phyloP scores from a whole-genome alignment of 2,329 filamentous ascomycete genomes.

The Sarocladiaceae sp. region DNA sequence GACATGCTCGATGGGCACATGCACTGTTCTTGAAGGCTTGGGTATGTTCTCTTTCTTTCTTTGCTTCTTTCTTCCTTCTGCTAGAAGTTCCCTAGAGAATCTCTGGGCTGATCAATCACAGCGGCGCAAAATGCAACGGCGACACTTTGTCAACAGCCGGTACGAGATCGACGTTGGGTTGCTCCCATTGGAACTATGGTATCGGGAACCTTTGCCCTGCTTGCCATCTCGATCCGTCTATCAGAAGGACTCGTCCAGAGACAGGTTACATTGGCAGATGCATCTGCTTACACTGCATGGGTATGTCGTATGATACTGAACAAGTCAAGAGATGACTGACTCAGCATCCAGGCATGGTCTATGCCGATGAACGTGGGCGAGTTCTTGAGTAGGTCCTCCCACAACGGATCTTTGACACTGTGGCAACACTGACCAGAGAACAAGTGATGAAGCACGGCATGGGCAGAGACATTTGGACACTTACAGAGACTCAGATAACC shows the following conservation, averaged over 20 bases:
- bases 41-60: not conserved
- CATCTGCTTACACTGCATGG: not conserved
- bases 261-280: not conserved
- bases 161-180: constrained; percentile 1
- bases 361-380: constrained; percentile 11
- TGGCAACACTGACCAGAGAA: not conserved
- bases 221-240: not conserved
- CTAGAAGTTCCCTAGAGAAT: too few species aligned
- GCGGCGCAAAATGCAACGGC: not conserved
- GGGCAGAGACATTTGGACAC: constrained; percentile 36
- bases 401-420: not conserved
- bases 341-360: constrained; percentile 4
- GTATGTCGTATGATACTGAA: not conserved
- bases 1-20: constrained; percentile 1
- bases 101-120: not conserved
- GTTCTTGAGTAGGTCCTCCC: constrained; percentile 8
- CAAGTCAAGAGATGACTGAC: not conserved
- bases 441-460: constrained; percentile 23
- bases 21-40: constrained; percentile 7
- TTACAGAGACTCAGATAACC: constrained; percentile 29
- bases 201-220: constrained; percentile 1
- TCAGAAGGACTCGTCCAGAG: not conserved
- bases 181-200: constrained; percentile 9
- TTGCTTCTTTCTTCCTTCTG: too few species aligned
- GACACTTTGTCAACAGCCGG: constrained; percentile 8